Percentiles rank a stretch among this genome's conserved stretches.
These are phyloP conservation scores for Starmera quercuum DNA, from an alignment of 805 yeast species.

Conservation along the genomic window DNA sequence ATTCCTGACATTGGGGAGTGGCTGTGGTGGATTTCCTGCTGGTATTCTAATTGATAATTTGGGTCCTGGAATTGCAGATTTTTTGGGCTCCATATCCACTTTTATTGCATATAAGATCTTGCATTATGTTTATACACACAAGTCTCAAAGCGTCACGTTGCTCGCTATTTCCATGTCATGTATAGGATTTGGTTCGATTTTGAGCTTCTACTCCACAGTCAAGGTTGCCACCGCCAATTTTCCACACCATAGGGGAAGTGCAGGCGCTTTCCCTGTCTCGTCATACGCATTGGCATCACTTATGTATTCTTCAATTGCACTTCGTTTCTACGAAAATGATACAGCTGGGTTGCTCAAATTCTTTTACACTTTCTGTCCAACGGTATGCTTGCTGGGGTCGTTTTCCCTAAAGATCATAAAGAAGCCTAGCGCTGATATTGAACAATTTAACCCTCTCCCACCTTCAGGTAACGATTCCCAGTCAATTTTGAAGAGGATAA, in stretches of 20 bases:
- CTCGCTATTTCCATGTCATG: slow-evolving; percentile 42
- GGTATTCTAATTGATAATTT: slow-evolving; percentile 58
- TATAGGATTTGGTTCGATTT: slow-evolving; percentile 60
- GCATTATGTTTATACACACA: slow-evolving; percentile 35
- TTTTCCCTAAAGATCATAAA: slow-evolving; percentile 21
- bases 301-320: slow-evolving; percentile 50
- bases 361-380: slow-evolving; percentile 42
- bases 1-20: slow-evolving; percentile 55
- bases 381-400: slow-evolving; percentile 23
- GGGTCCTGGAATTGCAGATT: slow-evolving; percentile 48
- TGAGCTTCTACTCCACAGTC: slow-evolving; percentile 52
- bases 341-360: slow-evolving; percentile 50
- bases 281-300: slow-evolving; percentile 64
- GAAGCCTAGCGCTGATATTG: slow-evolving; percentile 1
- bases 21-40: slow-evolving; percentile 64
- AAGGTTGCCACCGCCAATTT: slow-evolving; percentile 47
- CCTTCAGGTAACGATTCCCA: not conserved
- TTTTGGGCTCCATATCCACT: slow-evolving; percentile 48
- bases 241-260: slow-evolving; percentile 51
- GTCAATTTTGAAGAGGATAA: not conserved
- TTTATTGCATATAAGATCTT: slow-evolving; percentile 48
- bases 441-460: not conserved
- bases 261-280: slow-evolving; percentile 22
- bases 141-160: slow-evolving; percentile 29
- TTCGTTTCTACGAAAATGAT: slow-evolving; percentile 41